Conservation (phyloP, 2,329 filamentous ascomycete species). For the Dichotomopilus funicola region DNA sequence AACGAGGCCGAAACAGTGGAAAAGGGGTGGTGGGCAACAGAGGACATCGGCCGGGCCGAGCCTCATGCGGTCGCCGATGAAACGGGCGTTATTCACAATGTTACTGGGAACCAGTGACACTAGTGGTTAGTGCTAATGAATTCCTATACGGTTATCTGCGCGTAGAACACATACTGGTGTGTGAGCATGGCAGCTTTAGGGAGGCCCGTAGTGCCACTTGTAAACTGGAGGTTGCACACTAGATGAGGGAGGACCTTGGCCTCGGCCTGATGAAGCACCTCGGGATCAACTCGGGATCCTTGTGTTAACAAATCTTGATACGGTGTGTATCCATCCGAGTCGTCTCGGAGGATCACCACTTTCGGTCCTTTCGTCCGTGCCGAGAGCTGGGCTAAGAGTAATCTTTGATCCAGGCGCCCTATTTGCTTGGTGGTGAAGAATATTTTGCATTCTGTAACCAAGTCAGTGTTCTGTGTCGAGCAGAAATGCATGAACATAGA, state of each 20-base stretch:
- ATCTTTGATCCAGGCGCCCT: conserved; percentile 56
- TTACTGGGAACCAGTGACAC: conserved; percentile 35
- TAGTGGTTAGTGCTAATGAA: conserved; percentile 1
- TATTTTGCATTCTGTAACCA: conserved; percentile 56
- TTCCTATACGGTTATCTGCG: no score
- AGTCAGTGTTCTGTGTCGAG: neutral
- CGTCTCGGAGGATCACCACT: conserved; percentile 55
- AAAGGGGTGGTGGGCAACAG: conserved; percentile 76
- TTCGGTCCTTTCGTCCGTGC: conserved; percentile 39
- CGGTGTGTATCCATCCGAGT: conserved; percentile 47
- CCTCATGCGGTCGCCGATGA: conserved; percentile 68
- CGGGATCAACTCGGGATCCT: conserved; percentile 43
- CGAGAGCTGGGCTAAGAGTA: conserved; percentile 49
- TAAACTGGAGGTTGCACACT: conserved; percentile 69
- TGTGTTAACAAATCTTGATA: conserved; percentile 53
- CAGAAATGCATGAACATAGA: neutral
- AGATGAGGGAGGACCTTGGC: conserved; percentile 55
- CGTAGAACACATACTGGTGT: conserved; percentile 47
- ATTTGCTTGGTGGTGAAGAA: conserved; percentile 68
- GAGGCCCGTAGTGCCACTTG: conserved; percentile 65
- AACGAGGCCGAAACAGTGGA: conserved; percentile 81
- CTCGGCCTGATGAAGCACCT: conserved; percentile 47
- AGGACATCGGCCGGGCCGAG: conserved; percentile 60
- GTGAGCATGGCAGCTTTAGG: conserved; percentile 72
- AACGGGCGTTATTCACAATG: conserved; percentile 59